Percentiles rank a stretch among this genome's conserved stretches.
phyloP scores from a whole-genome alignment of 73 alveolate genomes.

The Tetrahymena thermophila region DNA sequence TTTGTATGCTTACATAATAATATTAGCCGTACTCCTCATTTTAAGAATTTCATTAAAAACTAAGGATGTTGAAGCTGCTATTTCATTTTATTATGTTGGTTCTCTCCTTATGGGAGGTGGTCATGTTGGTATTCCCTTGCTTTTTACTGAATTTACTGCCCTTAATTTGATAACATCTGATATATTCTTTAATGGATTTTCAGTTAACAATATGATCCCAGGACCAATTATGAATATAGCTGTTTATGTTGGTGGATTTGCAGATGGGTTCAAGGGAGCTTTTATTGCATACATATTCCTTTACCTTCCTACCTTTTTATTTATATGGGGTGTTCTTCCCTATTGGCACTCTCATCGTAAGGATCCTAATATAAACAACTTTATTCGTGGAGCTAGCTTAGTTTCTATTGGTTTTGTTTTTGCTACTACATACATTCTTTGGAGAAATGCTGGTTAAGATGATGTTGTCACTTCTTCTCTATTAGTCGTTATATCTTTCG shows the following conservation, averaged over 20 bases:
- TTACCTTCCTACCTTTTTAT: not conserved
- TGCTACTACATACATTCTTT: not conserved
- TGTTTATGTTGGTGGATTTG: not conserved
- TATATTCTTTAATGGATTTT: not conserved
- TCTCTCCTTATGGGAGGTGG: not conserved
- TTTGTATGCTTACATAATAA: not conserved
- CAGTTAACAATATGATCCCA: not conserved
- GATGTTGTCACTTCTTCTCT: not conserved
- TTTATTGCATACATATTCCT: not conserved
- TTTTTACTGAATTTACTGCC: not conserved
- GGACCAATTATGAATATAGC: not conserved
- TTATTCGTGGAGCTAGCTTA: not conserved
- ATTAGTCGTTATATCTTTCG: not conserved
- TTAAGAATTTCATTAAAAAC: not conserved
- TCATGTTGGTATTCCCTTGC: not conserved
- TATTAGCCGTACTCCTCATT: not conserved
- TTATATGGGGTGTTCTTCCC: not conserved
- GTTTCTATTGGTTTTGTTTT: not conserved
- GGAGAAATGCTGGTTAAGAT: not conserved
- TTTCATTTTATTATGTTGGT: not conserved
- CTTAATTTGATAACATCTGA: not conserved
- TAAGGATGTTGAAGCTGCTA: not conserved
- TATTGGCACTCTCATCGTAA: not conserved
- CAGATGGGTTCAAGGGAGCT: not conserved
- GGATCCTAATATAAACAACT: not conserved